A percentile compares a stretch with the other conserved stretches of the same genome.
phyloP scores from a whole-genome alignment of 208 protist species.

The Leishmania tarentolae region DNA sequence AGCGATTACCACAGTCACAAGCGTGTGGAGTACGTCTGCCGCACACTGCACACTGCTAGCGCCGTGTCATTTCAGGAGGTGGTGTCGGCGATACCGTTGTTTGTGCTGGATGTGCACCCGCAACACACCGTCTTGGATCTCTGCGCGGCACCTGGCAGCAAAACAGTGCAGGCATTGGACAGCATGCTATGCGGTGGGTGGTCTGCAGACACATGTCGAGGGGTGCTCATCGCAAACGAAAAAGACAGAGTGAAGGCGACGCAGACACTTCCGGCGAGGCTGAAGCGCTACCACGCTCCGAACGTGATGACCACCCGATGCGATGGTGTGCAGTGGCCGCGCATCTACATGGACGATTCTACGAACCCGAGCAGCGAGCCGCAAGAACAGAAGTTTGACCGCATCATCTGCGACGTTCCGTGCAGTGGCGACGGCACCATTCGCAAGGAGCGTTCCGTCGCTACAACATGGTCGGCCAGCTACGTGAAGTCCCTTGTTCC shows the following conservation, averaged over 20 bases:
- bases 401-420: conserved; percentile 95
- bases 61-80: conserved; percentile 90
- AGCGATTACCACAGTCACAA: conserved; percentile 72
- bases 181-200: conserved; percentile 66
- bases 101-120: conserved; percentile 73
- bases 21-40: conserved; percentile 75
- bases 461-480: conserved; percentile 81
- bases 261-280: conserved; percentile 87
- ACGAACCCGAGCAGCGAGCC: conserved; percentile 17
- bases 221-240: conserved; percentile 87
- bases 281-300: conserved; percentile 91
- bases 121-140: conserved; percentile 88
- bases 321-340: conserved; percentile 89
- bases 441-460: conserved; percentile 89
- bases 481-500: conserved; percentile 88
- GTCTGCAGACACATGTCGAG: conserved; percentile 36
- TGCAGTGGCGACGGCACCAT: conserved; percentile 96
- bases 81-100: conserved; percentile 84
- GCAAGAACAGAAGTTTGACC: conserved; percentile 77
- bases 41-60: conserved; percentile 82
- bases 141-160: conserved; percentile 93
- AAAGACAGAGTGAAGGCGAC: conserved; percentile 93
- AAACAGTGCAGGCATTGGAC: conserved; percentile 90
- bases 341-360: conserved; percentile 54
- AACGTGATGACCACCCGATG: conserved; percentile 84